These are phyloP conservation scores for Hypoxylon sp. DNA, from an alignment of 2,329 filamentous ascomycete species.

Conservation along the genomic window DNA sequence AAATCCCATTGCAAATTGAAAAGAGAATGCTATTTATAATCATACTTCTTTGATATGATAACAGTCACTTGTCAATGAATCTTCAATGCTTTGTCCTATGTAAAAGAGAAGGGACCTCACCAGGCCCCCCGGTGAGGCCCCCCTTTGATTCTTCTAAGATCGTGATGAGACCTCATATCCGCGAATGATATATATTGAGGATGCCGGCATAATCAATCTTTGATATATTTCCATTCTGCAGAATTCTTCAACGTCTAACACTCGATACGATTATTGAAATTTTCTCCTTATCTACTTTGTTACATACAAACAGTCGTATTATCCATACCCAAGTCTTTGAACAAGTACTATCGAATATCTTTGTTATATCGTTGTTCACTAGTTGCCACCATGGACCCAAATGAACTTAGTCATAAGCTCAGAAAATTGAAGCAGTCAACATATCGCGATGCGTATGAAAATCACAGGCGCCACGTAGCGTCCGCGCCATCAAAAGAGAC, in stretches of 20 bases:
- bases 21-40: background rate
- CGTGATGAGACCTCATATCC: background rate
- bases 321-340: background rate
- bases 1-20: background rate
- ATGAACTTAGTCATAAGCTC: background rate
- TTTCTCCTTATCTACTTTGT: background rate
- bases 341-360: background rate
- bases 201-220: too few relatives aligned
- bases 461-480: background rate
- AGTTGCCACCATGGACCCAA: background rate
- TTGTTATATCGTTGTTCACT: background rate
- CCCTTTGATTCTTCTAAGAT: background rate
- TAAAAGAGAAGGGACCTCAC: background rate
- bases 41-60: background rate
- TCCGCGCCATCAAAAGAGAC: background rate
- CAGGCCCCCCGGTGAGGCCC: too few relatives aligned
- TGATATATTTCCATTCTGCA: background rate
- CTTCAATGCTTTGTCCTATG: conserved; percentile 1
- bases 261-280: background rate
- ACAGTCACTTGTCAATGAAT: background rate
- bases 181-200: background rate
- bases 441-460: background rate
- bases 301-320: background rate
- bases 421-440: background rate
- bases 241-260: background rate